phyloP scores from a whole-genome alignment of 208 protist genomes.

The Wallacemonas collosoma region DNA sequence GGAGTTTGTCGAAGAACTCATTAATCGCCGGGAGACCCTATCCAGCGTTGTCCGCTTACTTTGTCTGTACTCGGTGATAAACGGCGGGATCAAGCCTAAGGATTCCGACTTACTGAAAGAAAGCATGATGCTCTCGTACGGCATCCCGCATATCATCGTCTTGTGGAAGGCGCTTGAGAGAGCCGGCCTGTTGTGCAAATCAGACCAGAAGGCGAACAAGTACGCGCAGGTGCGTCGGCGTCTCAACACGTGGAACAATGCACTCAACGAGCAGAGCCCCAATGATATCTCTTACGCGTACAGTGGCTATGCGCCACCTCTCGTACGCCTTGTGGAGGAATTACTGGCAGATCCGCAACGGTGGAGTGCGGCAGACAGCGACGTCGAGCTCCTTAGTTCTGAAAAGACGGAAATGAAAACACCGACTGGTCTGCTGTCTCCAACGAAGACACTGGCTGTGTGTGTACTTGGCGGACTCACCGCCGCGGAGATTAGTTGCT shows the following conservation, averaged over 20 bases:
- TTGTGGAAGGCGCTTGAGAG: conserved; percentile 59
- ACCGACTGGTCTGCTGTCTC: conserved; percentile 31
- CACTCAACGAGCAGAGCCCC: conserved; percentile 53
- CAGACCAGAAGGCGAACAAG: conserved; percentile 41
- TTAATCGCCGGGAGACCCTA: conserved; percentile 62
- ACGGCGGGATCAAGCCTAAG: conserved; percentile 72
- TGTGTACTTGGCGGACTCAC: conserved; percentile 95
- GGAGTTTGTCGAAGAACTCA: conserved; percentile 86
- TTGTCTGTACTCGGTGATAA: conserved; percentile 84
- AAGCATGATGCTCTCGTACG: conserved; percentile 84
- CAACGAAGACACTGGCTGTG: conserved; percentile 62
- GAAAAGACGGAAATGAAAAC: conserved; percentile 59
- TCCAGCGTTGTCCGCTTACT: conserved; percentile 68
- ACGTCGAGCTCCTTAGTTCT: conserved; percentile 44
- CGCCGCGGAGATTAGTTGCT: conserved; percentile 88
- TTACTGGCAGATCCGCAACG: conserved; percentile 45
- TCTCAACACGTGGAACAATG: conserved; percentile 59
- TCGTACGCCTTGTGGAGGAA: conserved; percentile 57
- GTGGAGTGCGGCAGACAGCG: conserved; percentile 41
- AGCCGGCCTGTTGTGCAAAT: conserved; percentile 53
- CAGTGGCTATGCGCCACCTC: conserved; percentile 70
- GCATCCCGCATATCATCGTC: conserved; percentile 76
- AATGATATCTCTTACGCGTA: conserved; percentile 82
- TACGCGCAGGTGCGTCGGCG: conserved; percentile 59
- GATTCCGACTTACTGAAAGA: conserved; percentile 72